phyloP scores from a whole-genome alignment of 306 rosid species.

The Vigna hirtella region DNA sequence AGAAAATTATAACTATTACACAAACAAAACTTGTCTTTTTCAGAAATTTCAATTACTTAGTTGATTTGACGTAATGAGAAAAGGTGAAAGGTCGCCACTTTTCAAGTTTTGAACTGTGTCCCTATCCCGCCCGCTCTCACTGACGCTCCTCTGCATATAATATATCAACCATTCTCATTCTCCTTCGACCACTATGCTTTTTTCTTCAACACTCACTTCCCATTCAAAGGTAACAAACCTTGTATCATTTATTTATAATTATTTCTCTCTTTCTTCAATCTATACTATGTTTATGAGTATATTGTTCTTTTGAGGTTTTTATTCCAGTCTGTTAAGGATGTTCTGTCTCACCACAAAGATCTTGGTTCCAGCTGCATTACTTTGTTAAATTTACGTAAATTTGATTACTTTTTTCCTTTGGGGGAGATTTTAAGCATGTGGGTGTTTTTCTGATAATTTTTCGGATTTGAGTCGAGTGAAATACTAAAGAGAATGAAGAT shows the following conservation, averaged over 20 bases:
- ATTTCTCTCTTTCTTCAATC: not conserved
- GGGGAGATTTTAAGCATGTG: not conserved
- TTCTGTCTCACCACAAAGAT: constrained; percentile 3
- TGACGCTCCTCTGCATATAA: constrained; percentile 42
- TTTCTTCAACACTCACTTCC: not conserved
- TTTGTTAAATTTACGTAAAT: not conserved
- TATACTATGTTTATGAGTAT: not conserved
- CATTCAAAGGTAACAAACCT: not conserved
- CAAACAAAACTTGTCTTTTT: not conserved
- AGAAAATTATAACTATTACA: not conserved
- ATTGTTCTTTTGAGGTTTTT: not conserved
- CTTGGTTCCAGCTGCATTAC: constrained; percentile 23
- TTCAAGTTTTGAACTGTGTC: constrained; percentile 69
- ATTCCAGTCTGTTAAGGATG: not conserved
- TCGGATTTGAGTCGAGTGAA: not conserved
- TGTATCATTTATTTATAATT: too few relatives aligned
- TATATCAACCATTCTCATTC: constrained; percentile 29
- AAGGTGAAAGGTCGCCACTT: constrained; percentile 8
- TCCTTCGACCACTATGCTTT: constrained; percentile 4
- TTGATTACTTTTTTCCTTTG: not conserved
- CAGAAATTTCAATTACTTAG: not conserved
- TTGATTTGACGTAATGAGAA: not conserved
- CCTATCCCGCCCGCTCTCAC: constrained; percentile 69
- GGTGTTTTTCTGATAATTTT: not conserved
- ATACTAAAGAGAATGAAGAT: not conserved